phyloP scores from a whole-genome alignment of 2,329 filamentous ascomycete genomes.

The Cordyceps fumosorosea region DNA sequence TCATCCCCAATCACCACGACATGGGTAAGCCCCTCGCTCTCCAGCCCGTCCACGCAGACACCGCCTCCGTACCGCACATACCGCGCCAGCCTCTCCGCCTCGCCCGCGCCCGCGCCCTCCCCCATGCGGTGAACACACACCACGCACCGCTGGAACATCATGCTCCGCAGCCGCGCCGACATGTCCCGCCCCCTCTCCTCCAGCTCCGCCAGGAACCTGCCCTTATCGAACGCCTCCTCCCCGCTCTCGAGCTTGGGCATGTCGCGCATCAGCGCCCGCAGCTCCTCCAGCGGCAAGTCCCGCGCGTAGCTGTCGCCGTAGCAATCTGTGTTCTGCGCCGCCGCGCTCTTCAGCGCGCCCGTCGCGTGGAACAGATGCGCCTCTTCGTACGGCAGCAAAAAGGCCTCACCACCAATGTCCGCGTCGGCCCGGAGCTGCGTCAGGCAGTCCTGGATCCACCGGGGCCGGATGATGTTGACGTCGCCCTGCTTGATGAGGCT shows the following conservation, averaged over 20 bases:
- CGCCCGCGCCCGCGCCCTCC: constrained; percentile 24
- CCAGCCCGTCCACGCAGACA: constrained; percentile 40
- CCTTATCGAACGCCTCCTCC: constrained; percentile 34
- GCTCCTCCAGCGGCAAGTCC: constrained; percentile 57
- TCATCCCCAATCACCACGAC: constrained; percentile 41
- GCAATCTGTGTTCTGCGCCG: constrained; percentile 60
- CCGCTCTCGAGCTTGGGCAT: constrained; percentile 44
- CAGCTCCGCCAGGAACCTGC: constrained; percentile 47
- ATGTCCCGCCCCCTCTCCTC: constrained; percentile 49
- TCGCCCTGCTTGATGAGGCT: constrained; percentile 68
- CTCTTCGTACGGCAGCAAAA: constrained; percentile 56
- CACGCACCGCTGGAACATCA: constrained; percentile 44
- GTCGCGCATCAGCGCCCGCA: constrained; percentile 43
- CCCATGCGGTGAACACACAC: constrained; percentile 33
- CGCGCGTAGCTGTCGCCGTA: constrained; percentile 80
- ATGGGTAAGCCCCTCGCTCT: constrained; percentile 60
- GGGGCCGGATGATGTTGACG: constrained; percentile 67
- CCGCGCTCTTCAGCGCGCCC: constrained; percentile 45
- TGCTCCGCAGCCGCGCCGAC: constrained; percentile 39
- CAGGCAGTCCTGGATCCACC: constrained; percentile 81
- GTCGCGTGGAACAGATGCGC: constrained; percentile 67
- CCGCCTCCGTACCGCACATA: constrained; percentile 67
- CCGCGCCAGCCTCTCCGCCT: constrained; percentile 42
- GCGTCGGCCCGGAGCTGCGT: constrained; percentile 34
- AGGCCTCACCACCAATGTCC: constrained; percentile 34